phyloP scores from a whole-genome alignment of 768 basidiomycete genomes.

The Podaxis sp. region DNA sequence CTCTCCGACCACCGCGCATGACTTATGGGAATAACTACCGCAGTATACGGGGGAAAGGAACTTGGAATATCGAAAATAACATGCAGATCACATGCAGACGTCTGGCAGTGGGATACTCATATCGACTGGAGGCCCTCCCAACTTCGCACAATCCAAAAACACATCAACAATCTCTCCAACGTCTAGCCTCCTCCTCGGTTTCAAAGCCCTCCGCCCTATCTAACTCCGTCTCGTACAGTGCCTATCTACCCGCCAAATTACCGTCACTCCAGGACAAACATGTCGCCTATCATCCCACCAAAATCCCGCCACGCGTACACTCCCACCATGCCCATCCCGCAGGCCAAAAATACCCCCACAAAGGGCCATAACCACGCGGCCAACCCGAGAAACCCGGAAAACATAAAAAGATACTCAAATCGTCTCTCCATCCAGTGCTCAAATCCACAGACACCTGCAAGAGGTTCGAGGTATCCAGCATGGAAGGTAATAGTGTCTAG shows the following conservation, averaged over 20 bases:
- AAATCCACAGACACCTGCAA: slow-evolving; percentile 35
- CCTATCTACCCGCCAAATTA: too few relatives aligned
- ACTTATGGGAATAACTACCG: too few relatives aligned
- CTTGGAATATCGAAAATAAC: not conserved
- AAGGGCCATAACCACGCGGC: not conserved
- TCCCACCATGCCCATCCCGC: not conserved
- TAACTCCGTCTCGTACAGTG: too few relatives aligned
- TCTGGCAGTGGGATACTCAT: not conserved
- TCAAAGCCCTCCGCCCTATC: too few relatives aligned
- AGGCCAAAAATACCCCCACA: not conserved
- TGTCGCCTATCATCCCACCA: not conserved
- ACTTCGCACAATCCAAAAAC: not conserved
- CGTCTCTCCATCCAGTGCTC: slow-evolving; percentile 39
- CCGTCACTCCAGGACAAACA: too few relatives aligned
- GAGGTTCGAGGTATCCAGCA: slow-evolving; percentile 28
- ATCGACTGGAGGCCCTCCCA: not conserved
- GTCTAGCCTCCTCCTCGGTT: too few relatives aligned
- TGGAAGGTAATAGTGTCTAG: slow-evolving; percentile 36
- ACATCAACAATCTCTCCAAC: too few relatives aligned
- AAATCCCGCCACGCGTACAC: not conserved
- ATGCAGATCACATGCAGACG: slow-evolving; percentile 11
- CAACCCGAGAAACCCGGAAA: slow-evolving; percentile 20
- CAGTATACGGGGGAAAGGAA: not conserved
- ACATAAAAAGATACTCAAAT: slow-evolving; percentile 33
- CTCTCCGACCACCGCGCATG: too few relatives aligned